Base-by-base conservation (phyloP, 805 yeast genomes). In the Hanseniaspora nectarophila region DNA sequence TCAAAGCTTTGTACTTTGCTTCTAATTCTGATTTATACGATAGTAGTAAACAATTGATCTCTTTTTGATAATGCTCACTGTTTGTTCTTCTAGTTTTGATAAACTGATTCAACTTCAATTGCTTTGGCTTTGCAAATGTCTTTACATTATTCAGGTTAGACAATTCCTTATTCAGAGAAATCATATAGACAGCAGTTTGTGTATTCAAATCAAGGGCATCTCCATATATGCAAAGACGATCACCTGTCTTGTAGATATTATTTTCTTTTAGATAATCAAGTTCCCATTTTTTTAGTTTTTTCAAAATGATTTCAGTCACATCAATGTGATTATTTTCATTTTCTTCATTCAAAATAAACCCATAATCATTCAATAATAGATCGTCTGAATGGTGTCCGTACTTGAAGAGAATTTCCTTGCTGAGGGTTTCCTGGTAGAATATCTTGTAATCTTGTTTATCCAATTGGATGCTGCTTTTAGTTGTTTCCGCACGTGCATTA, bases 381-480 rank as follows among this genome's bases (percentile, higher is more conserved):
- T 80, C 87, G 63, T 90, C 88, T 9, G 84, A 78, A 64, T 90
- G 97, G 1, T 95, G 80, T 0, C 97, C 97, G 63, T 90, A 90
- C 48, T 82, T 77, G 57, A 90, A 73, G 58, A 70, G 77, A 2
- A 90, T 58, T 62, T 89, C 94, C 4, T 16, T n/a, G 12, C 80
- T 4, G 6, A n/a, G 15, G 6, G 26, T 31, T 16, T 39, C 20
- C 10, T 42, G 29, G 2, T 33, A 26, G 28, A 4, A 18, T 34
- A 49, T n/a, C 12, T 26, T 49, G 21, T 49, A 49, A 24, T 34
- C 43, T n/a, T 40, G 44, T 20, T 26, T 42, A 26, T 15, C 12
- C 9, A 49, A 12, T 13, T 37, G 26, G 26, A 42, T 21, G 2
- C 26, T 24, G n/a, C 16, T 26, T 2, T 18, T n/a, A 59, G 18